Percentiles rank a stretch among this genome's conserved stretches.
phyloP scores from a whole-genome alignment of 768 basidiomycete species.

The Leccinum rimulosum region DNA sequence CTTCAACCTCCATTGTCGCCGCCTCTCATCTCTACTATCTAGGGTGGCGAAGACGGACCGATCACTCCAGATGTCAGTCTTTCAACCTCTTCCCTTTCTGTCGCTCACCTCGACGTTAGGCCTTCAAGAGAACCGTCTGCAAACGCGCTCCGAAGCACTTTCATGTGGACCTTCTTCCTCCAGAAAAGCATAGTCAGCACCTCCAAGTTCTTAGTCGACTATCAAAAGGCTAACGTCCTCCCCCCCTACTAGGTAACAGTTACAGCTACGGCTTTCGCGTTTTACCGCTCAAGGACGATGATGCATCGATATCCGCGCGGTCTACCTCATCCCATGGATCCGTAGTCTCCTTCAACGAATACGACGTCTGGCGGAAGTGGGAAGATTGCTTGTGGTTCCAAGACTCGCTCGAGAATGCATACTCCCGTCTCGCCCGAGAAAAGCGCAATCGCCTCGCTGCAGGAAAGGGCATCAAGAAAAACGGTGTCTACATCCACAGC shows the following conservation, averaged over 20 bases:
- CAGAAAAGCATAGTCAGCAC: slow-evolving; percentile 54
- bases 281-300: slow-evolving; percentile 39
- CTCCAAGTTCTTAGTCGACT: not conserved
- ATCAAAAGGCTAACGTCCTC: slow-evolving; percentile 1
- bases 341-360: slow-evolving; percentile 41
- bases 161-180: slow-evolving; percentile 53
- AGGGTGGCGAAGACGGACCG: slow-evolving; percentile 8
- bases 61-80: slow-evolving; percentile 27
- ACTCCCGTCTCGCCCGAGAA: slow-evolving; percentile 56
- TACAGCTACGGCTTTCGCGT: slow-evolving; percentile 65
- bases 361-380: slow-evolving; percentile 79
- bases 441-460: slow-evolving; percentile 65
- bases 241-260: slow-evolving; percentile 41
- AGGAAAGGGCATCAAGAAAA: slow-evolving; percentile 74
- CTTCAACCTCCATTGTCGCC: not conserved
- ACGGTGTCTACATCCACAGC: slow-evolving; percentile 64
- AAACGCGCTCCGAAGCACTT: slow-evolving; percentile 59
- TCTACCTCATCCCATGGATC: slow-evolving; percentile 38
- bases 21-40: not conserved
- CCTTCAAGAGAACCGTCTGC: slow-evolving; percentile 60
- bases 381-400: slow-evolving; percentile 82
- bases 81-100: not conserved
- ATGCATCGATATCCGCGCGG: slow-evolving; percentile 24
- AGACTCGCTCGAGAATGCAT: slow-evolving; percentile 64
- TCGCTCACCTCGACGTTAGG: slow-evolving; percentile 33